Base-by-base conservation (phyloP, 1,139 yeast genomes). In the Saccharomyces hybrid region DNA sequence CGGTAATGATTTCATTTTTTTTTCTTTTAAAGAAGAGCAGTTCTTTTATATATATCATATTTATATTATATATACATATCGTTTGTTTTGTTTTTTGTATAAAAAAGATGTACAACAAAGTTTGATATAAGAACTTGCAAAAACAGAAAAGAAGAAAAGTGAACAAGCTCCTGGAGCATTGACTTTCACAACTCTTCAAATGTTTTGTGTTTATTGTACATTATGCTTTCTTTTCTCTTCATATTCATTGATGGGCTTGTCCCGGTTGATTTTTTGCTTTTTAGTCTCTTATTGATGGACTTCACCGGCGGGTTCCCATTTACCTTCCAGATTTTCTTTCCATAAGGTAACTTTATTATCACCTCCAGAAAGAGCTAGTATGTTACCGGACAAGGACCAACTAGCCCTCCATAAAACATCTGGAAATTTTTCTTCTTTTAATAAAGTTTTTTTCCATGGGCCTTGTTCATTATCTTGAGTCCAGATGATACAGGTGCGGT, bases 351-450 rank as follows among this genome's bases (percentile, higher is more conserved):
- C 93, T 73, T 88, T 89, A 73, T 91, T 91, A 70, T 93, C 98
- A 53, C 98, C 98, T 42, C 98, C 96, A 53, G 95, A 84, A 48
- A 93, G 89, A 3, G 99, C 99, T 66, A 93, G 80, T 48, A 95
- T 85, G 69, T 93, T 93, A 53, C 99, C 99, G 48, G 96, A 85
- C 63, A 90, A 79, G 23, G 97, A 89, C 99, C 99, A 93, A 61
- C 96, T 86, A 55, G 96, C 96, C 71, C 98, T 85, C 99, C 99
- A 95, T 64, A 95, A 89, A 38, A 91, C 97, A 68, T 93, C 99
- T 16, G 96, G 95, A 78, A 93, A 93, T 68, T 83, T 85, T 51
- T 88, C 96, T 38, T 80, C 80, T 52, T 85, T 82, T 68, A 95
- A 78, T 49, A 79, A 74, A 61, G 83, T 85, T 71, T 86, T 87